Evolutionary conservation across 1,139 yeast genomes (phyloP).

Genomic region (Pichia kudriavzevii): DNA sequence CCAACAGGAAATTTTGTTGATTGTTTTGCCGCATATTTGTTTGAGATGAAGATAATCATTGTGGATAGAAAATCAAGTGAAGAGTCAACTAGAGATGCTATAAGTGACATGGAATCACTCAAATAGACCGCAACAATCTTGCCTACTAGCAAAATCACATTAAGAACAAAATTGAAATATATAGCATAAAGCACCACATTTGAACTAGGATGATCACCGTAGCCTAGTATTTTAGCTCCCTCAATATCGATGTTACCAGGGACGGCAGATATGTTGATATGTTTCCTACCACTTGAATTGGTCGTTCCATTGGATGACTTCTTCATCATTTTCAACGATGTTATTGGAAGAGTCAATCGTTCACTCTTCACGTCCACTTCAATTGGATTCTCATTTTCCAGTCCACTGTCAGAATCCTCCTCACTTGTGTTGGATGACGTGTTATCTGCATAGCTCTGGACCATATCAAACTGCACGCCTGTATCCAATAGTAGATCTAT

Average conservation of each 20-base stretch:
- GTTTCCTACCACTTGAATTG: background rate
- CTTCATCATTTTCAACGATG: constrained; percentile 4
- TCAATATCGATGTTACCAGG: constrained; percentile 56
- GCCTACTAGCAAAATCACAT: constrained; percentile 53
- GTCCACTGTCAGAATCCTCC: constrained; percentile 12
- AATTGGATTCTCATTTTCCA: too few relatives aligned
- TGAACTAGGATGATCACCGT: constrained; percentile 36
- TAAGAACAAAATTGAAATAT: constrained; percentile 54
- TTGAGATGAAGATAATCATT: constrained; percentile 59
- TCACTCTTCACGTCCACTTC: too few relatives aligned
- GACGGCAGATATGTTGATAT: constrained; percentile 29
- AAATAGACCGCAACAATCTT: constrained; percentile 54
- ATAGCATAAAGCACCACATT: constrained; percentile 52
- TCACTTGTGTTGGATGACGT: constrained; percentile 19
- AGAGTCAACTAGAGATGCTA: constrained; percentile 76
- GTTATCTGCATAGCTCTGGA: constrained; percentile 50
- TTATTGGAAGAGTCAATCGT: background rate
- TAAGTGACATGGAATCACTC: constrained; percentile 64
- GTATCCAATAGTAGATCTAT: constrained; percentile 65
- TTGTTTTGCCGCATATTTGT: constrained; percentile 45
- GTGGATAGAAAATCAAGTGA: constrained; percentile 69
- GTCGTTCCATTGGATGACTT: background rate
- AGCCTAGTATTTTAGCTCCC: constrained; percentile 47
- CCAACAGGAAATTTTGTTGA: constrained; percentile 62
- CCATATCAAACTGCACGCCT: constrained; percentile 60